Evolutionary conservation across 225 moss, liverwort and hornwort species (phyloP).

Genomic region (Bryum argenteum): DNA sequence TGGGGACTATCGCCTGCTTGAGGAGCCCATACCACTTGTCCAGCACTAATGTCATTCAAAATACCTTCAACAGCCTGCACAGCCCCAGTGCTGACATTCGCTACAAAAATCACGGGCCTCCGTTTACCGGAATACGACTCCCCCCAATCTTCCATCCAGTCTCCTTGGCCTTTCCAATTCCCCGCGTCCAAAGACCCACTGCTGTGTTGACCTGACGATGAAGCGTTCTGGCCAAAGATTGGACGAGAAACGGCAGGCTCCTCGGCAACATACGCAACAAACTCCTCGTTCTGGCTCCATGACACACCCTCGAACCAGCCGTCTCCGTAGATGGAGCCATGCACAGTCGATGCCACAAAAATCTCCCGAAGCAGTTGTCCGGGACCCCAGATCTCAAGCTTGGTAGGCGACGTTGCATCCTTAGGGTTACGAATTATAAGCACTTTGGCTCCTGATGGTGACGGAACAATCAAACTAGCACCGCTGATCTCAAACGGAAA

Average conservation of each 20-base stretch:
- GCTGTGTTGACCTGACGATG: conserved; percentile 57
- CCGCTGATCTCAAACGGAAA: conserved; percentile 96
- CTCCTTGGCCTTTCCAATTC: conserved; percentile 98
- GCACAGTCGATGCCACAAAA: conserved; percentile 68
- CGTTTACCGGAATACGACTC: conserved; percentile 92
- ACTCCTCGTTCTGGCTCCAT: conserved; percentile 86
- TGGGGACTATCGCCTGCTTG: conserved; percentile 45
- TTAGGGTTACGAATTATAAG: conserved; percentile 85
- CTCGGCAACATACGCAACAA: conserved; percentile 90
- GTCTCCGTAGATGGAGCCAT: conserved; percentile 85
- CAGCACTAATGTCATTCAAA: conserved; percentile 81
- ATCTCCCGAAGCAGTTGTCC: conserved; percentile 89
- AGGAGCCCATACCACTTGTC: conserved; percentile 99
- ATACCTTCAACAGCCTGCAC: conserved; percentile 95
- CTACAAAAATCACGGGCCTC: conserved; percentile 82
- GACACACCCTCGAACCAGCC: conserved; percentile 99
- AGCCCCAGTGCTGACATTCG: conserved; percentile 67
- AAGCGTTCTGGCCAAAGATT: conserved; percentile 66
- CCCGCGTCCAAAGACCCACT: conserved; percentile 66
- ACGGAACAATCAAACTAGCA: conserved; percentile 83
- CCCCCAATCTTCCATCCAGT: conserved; percentile 99
- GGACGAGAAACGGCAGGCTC: conserved; percentile 75
- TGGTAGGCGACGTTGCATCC: conserved; percentile 64
- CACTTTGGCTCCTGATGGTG: conserved; percentile 85
- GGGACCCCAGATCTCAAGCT: conserved; percentile 98